Evolutionary conservation across 345 rosid genomes (phyloP), one percentile per base, ranked within the genome.

Genomic region (Pistacia atlantica): DNA sequence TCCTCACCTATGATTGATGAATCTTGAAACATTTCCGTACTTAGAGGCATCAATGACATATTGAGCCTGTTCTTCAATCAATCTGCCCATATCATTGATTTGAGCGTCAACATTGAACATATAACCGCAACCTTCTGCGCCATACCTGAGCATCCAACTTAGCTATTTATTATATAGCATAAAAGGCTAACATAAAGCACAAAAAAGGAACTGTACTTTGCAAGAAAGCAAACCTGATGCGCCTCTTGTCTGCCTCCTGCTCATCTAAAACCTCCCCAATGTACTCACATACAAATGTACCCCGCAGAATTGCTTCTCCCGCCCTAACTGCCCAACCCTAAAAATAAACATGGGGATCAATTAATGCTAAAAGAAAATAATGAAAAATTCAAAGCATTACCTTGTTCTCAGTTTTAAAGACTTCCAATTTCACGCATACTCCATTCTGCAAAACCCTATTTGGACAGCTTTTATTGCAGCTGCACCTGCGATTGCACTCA

Each of bases 271-370:
- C 85, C 83, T 97, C 99, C 66, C 99, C 99, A 55, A 87, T 76
- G 85, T 86, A 92, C 82, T 97, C 97, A 0, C 99, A 94, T 66
- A 97, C 83, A 84, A 94, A 97, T 64, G 91, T 92, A 28, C 99
- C 98, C 59, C 91, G 92, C 28, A 87, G 81, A 84, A 97, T 92
- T 83, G 91, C 90, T 72, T 97, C 93, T 33, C 89, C 89, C 59
- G 96, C 96, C 85, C 99, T 85, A 77, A 94, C 78, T 71, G 93
- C 99, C 99, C 99, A 97, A 60, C 99, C 99, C 98, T 97, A 84
- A 45, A n/a, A 20, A 76, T 79, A 73, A 78, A 35, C 49, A 59
- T 60, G 28, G 16, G 67, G 70, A 59, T 25, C 55, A 80, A 37
- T 55, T 52, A 70, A 81, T 33, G 16, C 6, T 37, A 6, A 56